These are phyloP conservation scores for Xylaria grammica DNA, from an alignment of 495 filamentous ascomycete genomes.

Conservation along the genomic window DNA sequence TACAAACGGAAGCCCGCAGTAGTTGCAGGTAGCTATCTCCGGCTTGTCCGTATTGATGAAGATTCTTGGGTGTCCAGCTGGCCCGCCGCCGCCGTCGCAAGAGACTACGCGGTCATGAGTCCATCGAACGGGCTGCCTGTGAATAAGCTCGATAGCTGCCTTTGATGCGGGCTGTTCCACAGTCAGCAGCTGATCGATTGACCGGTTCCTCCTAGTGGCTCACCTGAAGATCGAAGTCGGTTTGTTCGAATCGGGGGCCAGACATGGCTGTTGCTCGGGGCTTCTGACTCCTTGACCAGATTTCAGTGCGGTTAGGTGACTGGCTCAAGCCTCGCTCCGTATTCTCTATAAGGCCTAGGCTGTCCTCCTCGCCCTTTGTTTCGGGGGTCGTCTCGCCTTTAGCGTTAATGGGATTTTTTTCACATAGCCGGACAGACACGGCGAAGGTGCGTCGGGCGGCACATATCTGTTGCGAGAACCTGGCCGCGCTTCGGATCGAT, in stretches of 20 bases:
- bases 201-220: conserved; percentile 35
- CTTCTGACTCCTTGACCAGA: conserved; percentile 86
- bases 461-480: conserved; percentile 31
- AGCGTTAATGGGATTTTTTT: conserved; percentile 56
- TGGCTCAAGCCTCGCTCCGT: conserved; percentile 69
- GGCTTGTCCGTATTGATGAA: conserved; percentile 99
- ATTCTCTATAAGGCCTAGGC: conserved; percentile 64
- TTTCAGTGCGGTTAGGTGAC: conserved; percentile 80
- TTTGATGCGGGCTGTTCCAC: conserved; percentile 74
- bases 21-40: conserved; percentile 85
- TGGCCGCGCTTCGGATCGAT: conserved; percentile 29
- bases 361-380: conserved; percentile 39
- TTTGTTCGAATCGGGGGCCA: conserved; percentile 96
- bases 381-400: conserved; percentile 61
- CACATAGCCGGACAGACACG: conserved; percentile 42
- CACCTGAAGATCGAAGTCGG: conserved; percentile 87
- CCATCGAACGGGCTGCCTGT: conserved; percentile 94
- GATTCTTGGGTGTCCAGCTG: conserved; percentile 87
- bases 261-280: conserved; percentile 82
- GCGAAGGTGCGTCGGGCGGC: conserved; percentile 42
- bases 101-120: conserved; percentile 77
- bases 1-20: conserved; percentile 96
- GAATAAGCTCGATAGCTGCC: conserved; percentile 93
- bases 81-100: conserved; percentile 94
- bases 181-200: conserved; percentile 21